phyloP scores from a whole-genome alignment of 495 filamentous ascomycete species.

The Zalerion maritima region DNA sequence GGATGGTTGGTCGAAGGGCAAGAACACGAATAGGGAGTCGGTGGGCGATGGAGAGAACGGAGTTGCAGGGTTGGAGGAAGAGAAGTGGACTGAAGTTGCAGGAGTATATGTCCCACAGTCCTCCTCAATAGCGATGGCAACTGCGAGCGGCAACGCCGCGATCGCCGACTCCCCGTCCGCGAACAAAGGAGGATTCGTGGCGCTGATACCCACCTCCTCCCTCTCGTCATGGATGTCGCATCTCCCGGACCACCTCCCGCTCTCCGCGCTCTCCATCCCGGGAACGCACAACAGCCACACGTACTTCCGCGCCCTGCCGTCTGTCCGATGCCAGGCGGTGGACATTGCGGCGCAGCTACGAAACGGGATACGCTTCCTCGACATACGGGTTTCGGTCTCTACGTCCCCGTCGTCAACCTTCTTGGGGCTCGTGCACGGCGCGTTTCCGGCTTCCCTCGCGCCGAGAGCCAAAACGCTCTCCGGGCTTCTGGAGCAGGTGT shows the following conservation, averaged over 20 bases:
- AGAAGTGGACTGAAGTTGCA: no score
- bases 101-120: no score
- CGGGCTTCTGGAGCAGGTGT: no score
- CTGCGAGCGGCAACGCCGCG: constrained; percentile 2
- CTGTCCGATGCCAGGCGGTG: constrained; percentile 85
- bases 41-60: no score
- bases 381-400: constrained; percentile 64
- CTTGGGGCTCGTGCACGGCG: constrained; percentile 55
- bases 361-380: constrained; percentile 90
- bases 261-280: constrained; percentile 78
- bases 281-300: constrained; percentile 94
- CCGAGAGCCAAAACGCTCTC: constrained; percentile 29
- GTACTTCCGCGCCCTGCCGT: constrained; percentile 67
- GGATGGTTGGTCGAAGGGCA: no score
- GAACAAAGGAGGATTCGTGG: constrained; percentile 51
- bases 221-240: constrained; percentile 70
- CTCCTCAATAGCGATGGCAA: constrained; percentile 8
- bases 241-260: constrained; percentile 47
- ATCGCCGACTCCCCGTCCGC: constrained; percentile 51
- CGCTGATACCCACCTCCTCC: constrained; percentile 58
- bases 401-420: constrained; percentile 38
- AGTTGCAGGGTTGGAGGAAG: no score
- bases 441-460: constrained; percentile 32
- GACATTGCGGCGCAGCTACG: constrained; percentile 59
- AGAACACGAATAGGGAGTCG: no score